These are phyloP conservation scores for Cutaneotrichosporon mucoides DNA, from an alignment of 1,284 basidiomycete species.

Conservation along the genomic window DNA sequence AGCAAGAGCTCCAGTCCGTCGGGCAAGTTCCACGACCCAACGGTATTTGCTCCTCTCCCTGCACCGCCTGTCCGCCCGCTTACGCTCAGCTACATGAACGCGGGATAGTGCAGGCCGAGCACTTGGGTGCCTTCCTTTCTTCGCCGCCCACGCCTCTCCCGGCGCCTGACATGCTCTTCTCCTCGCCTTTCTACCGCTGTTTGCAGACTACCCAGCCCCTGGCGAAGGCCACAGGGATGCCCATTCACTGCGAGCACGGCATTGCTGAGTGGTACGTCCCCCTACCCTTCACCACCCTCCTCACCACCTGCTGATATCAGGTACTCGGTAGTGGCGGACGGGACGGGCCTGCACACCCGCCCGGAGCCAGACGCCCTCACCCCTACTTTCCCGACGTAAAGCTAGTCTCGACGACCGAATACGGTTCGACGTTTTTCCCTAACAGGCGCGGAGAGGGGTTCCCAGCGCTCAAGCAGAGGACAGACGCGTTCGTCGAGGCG, in stretches of 20 bases:
- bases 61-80: not conserved
- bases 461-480: slow-evolving; percentile 44
- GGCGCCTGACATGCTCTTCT: slow-evolving; percentile 39
- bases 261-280: slow-evolving; percentile 9
- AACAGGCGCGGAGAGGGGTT: slow-evolving; percentile 50
- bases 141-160: slow-evolving; percentile 21
- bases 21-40: slow-evolving; percentile 51
- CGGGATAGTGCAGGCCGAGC: slow-evolving; percentile 45
- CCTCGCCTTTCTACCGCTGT: slow-evolving; percentile 52
- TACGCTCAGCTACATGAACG: slow-evolving; percentile 47
- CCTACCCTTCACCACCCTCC: too few species aligned
- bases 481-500: slow-evolving; percentile 38
- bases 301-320: not conserved
- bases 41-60: slow-evolving; percentile 22
- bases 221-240: slow-evolving; percentile 22
- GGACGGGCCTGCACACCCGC: slow-evolving; percentile 44
- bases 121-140: slow-evolving; percentile 34
- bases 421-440: slow-evolving; percentile 49
- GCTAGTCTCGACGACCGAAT: slow-evolving; percentile 20
- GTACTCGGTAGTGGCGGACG: not conserved
- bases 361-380: slow-evolving; percentile 10
- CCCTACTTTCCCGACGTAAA: slow-evolving; percentile 28
- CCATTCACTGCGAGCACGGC: slow-evolving; percentile 8
- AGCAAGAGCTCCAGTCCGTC: slow-evolving; percentile 33
- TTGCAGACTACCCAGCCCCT: slow-evolving; percentile 51